Percentiles rank a stretch among this genome's conserved stretches.
These are phyloP conservation scores for Chalaropsis ovoidea DNA, from an alignment of 2,329 filamentous ascomycete genomes.

Conservation along the genomic window DNA sequence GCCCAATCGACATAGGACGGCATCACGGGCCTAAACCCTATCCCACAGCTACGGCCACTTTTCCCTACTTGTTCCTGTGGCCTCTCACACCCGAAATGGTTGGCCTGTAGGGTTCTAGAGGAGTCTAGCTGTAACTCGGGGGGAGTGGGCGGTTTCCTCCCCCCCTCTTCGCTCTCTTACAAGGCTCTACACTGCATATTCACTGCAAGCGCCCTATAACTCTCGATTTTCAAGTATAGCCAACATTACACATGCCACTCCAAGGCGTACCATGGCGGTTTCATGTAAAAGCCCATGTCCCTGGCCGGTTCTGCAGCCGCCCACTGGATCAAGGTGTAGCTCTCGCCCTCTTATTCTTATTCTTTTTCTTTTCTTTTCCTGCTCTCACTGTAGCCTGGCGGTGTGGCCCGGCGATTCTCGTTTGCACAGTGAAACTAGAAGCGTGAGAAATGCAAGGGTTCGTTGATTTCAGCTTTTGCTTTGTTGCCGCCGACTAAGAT, in stretches of 20 bases:
- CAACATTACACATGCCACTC: not conserved
- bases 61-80: too few relatives aligned
- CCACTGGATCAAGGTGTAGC: not conserved
- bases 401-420: not conserved
- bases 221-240: too few relatives aligned
- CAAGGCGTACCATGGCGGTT: not conserved
- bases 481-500: not conserved
- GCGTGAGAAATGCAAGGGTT: not conserved
- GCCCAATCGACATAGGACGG: not conserved
- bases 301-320: not conserved
- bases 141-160: too few relatives aligned
- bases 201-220: too few relatives aligned
- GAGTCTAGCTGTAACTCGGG: too few relatives aligned
- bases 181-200: too few relatives aligned
- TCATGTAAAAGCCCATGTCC: not conserved
- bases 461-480: not conserved
- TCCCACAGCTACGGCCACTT: too few relatives aligned
- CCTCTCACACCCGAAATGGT: too few relatives aligned
- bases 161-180: too few relatives aligned
- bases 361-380: not conserved
- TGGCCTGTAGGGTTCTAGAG: too few relatives aligned
- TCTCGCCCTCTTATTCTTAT: not conserved
- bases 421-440: not conserved
- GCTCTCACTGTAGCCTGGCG: not conserved
- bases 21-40: too few relatives aligned